Base-by-base conservation (phyloP, 2,329 filamentous ascomycete genomes). In the Diaporthe citrichinensis region DNA sequence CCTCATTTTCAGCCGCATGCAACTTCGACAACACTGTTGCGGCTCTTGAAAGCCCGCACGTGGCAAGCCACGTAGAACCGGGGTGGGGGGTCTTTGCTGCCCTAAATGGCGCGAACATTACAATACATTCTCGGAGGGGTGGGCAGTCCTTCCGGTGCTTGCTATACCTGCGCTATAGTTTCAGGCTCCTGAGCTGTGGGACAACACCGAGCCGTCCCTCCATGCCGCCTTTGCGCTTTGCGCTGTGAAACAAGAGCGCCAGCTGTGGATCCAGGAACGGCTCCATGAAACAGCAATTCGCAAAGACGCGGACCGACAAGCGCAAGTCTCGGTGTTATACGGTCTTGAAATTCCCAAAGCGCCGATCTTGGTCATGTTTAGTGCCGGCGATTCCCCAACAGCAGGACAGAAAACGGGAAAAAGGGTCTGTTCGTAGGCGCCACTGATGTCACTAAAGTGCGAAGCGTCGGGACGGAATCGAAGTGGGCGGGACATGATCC, bases 271-370 rank as follows among this genome's bases (percentile, higher is more conserved):
- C 46, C 23, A 31, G 65, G 46, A 39, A 53, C 46, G 23, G 46
- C 31, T 53, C 34, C 15, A 39, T 41, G 65, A 53, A 28, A 68
- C 46, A 55, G 23, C 31, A n/a, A 4, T n/a, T 49, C 61, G 34
- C 15, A 20, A 34, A 20, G 39, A 31, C 14, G n/a, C 41, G 39
- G 59, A 65, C 41, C 61, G 61, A 65, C 41, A 49, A 23, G 61
- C 14, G 28, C 34, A 25, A 23, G 7, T n/a, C n/a, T 68, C 65
- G 65, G 46, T 53, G 46, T 31, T 53, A 8, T 25, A 28, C 65
- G 65, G 65, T 51, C 65, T 68, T 68, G 46, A 25, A 12, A 68
- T 25, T 68, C 41, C 46, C 65, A 68, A 68, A 68, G 65, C 65
- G 65, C 65, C 65, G 46, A n/a, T 41, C 65, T 53, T 53, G 34